These are phyloP conservation scores for Dalbergia cochinchinensis DNA, from an alignment of 306 rosid species.

Conservation along the genomic window DNA sequence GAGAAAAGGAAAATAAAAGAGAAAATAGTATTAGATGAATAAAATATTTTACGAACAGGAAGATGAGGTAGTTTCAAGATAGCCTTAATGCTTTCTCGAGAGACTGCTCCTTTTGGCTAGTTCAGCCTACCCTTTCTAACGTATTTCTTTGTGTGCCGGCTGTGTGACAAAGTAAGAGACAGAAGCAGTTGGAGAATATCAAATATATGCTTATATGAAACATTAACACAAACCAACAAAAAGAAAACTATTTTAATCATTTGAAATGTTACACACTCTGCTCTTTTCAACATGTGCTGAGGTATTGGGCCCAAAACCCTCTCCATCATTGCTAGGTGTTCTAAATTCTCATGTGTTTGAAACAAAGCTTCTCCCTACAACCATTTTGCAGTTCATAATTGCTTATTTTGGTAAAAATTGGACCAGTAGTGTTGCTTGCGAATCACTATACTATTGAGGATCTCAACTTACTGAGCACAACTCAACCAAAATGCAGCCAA, in stretches of 20 bases:
- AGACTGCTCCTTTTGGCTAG: slow-evolving; percentile 86
- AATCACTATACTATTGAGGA: not conserved
- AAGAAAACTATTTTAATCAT: not conserved
- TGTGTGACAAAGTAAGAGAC: slow-evolving; percentile 32
- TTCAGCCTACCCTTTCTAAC: slow-evolving; percentile 73
- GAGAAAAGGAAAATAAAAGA: not conserved
- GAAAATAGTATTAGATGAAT: slow-evolving; percentile 3
- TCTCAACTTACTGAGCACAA: slow-evolving; percentile 65
- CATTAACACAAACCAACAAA: slow-evolving; percentile 23
- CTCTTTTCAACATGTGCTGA: slow-evolving; percentile 63
- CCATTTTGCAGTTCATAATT: not conserved
- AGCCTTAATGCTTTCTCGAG: slow-evolving; percentile 82
- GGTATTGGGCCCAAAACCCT: slow-evolving; percentile 72
- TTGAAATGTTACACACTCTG: slow-evolving; percentile 56
- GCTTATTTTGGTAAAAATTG: not conserved
- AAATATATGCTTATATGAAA: not conserved
- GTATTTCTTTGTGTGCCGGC: slow-evolving; percentile 78
- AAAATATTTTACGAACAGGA: slow-evolving; percentile 61
- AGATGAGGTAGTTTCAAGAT: slow-evolving; percentile 79
- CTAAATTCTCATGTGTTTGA: slow-evolving; percentile 82
- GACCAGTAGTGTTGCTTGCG: not conserved
- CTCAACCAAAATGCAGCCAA: slow-evolving; percentile 83
- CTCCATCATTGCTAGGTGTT: slow-evolving; percentile 89
- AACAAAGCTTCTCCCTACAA: slow-evolving; percentile 78
- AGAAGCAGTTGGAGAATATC: slow-evolving; percentile 9